Conservation (phyloP, 768 basidiomycete species). For the Phallus indusiatus region DNA sequence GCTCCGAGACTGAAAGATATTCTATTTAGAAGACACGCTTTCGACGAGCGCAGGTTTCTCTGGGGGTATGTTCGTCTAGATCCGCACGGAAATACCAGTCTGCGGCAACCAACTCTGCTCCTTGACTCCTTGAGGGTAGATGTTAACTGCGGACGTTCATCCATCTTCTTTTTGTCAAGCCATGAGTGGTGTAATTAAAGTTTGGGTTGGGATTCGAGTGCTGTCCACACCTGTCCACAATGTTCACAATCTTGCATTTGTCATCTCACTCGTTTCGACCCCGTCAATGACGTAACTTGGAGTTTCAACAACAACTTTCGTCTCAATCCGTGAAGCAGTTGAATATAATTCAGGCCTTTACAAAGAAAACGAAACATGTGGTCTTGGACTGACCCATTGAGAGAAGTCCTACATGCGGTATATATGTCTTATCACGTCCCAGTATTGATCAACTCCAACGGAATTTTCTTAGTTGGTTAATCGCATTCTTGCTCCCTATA, state of each 20-base stretch:
- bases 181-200: too few relatives aligned
- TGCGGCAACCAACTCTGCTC: too few relatives aligned
- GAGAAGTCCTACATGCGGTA: slow-evolving; percentile 75
- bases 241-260: neutral
- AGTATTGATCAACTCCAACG: neutral
- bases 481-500: slow-evolving; percentile 87
- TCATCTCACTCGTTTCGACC: neutral
- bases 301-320: neutral
- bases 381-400: slow-evolving; percentile 75
- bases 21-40: too few relatives aligned
- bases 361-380: slow-evolving; percentile 41
- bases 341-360: too few relatives aligned
- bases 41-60: too few relatives aligned
- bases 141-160: too few relatives aligned
- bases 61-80: too few relatives aligned
- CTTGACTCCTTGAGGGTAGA: too few relatives aligned
- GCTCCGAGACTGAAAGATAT: too few relatives aligned
- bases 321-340: too few relatives aligned
- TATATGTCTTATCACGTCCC: slow-evolving; percentile 18
- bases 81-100: too few relatives aligned
- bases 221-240: neutral
- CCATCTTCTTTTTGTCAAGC: too few relatives aligned
- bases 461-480: slow-evolving; percentile 57
- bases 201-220: neutral
- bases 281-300: neutral